phyloP scores from a whole-genome alignment of 441 rosid species.

The Gossypium schwendimanii region DNA sequence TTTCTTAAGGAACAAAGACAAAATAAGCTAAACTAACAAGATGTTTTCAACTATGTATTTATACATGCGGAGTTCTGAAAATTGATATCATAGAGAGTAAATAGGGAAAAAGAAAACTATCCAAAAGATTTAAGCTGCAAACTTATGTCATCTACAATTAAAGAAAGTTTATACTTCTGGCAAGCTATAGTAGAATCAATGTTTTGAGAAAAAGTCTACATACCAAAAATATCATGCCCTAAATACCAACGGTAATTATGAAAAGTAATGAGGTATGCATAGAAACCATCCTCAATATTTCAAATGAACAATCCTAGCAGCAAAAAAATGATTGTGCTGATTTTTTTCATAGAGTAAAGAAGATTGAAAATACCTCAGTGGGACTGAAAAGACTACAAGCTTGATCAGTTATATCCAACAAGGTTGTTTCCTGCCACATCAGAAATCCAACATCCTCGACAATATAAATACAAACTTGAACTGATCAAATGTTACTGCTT shows the following conservation, averaged over 20 bases:
- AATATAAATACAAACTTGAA: background rate
- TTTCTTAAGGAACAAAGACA: background rate
- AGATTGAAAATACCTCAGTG: constrained; percentile 48
- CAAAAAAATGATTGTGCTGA: background rate
- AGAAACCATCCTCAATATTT: background rate
- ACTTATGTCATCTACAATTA: background rate
- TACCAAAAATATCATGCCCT: background rate
- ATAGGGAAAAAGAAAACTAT: background rate
- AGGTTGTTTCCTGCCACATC: constrained; percentile 73
- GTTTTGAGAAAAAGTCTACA: background rate
- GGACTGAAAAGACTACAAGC: constrained; percentile 80
- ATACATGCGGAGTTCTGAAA: background rate
- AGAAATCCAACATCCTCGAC: background rate
- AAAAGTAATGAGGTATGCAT: background rate
- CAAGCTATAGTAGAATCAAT: background rate
- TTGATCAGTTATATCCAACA: constrained; percentile 74
- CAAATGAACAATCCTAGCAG: background rate
- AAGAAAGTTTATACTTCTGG: background rate
- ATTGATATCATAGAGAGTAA: background rate
- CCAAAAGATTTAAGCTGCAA: background rate
- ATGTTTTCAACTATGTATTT: background rate
- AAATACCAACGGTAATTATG: background rate
- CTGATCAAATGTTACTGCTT: background rate
- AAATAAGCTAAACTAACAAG: background rate
- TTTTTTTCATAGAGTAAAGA: background rate